Conservation (phyloP, 1,284 basidiomycete genomes). For the Ustilago tritici region DNA sequence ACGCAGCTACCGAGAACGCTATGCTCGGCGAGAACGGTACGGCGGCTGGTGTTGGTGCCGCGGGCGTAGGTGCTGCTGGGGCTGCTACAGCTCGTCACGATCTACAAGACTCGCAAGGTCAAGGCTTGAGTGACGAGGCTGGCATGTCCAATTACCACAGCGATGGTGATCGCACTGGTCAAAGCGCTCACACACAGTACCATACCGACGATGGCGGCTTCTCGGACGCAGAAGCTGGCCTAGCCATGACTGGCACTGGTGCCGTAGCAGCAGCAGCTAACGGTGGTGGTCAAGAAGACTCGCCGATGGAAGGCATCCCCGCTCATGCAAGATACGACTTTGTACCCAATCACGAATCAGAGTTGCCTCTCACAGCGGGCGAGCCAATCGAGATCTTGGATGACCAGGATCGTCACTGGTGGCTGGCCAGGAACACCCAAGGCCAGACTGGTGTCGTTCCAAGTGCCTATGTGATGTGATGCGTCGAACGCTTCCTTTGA, state of each 20-base stretch:
- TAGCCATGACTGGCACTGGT: constrained; percentile 16
- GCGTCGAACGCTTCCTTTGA: too few species aligned
- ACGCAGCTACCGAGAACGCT: constrained; percentile 79
- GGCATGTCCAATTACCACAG: constrained; percentile 70
- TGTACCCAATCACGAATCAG: constrained; percentile 62
- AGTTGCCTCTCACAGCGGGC: constrained; percentile 57
- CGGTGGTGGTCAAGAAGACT: constrained; percentile 39
- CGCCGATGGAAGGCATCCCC: constrained; percentile 56
- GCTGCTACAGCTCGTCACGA: constrained; percentile 49
- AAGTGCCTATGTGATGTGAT: constrained; percentile 61
- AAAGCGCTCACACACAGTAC: constrained; percentile 45
- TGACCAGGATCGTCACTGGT: constrained; percentile 64
- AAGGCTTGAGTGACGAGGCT: constrained; percentile 53
- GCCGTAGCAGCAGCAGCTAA: constrained; percentile 74
- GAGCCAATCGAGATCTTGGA: constrained; percentile 62
- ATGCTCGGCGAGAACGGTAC: constrained; percentile 84
- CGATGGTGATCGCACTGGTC: constrained; percentile 49
- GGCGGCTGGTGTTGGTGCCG: constrained; percentile 74
- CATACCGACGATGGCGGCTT: constrained; percentile 68
- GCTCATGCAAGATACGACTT: constrained; percentile 65
- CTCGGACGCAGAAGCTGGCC: constrained; percentile 34
- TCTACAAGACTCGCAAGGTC: constrained; percentile 72
- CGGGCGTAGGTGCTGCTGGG: constrained; percentile 23
- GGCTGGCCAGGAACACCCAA: constrained; percentile 55
- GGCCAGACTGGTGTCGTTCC: constrained; percentile 63